Evolutionary conservation across 257 asterid species (phyloP), one percentile per base, ranked within the genome.

Genomic region (Solanum bulbocastanum): DNA sequence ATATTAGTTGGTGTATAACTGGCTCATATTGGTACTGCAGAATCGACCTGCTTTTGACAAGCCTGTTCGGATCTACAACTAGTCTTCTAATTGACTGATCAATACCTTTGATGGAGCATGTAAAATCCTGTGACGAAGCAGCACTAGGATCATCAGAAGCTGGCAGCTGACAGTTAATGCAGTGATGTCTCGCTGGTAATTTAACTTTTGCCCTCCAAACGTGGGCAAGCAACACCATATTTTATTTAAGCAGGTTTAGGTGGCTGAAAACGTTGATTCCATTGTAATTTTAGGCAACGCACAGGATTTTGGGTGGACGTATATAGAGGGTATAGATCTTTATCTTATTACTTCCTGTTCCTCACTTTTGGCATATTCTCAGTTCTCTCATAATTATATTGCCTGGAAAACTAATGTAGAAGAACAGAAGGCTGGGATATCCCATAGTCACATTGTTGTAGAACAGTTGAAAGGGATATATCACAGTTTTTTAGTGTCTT

Each of bases 51-150:
- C 96, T 66, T 91, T 88, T 88, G 97, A 94, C 95, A 94, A 91
- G 94, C 93, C 97, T 12, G 96, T 94, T 89, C 93, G 93, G 90
- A 93, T 94, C 91, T 94, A 94, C 92, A 94, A 93, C 87, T 94
- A 89, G 87, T 82, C 85, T 82, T 49, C 85, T 32, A 82, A 46
- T 30, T 82, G 85, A 52, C 42, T 82, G 87, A 60, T 65, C 78
- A 75, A 74, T 52, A 40, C 42, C 60, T 56, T 36, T 32, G 52
- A 46, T 22, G 79, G 74, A 60, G 62, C 88, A 49, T 46, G 85
- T 49, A 82, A 30, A 46, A 49, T 82, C 85, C 35, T 2, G 30
- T 32, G 3, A 30, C 49, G 32, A 5, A 30, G 44, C 85, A 49
- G 85, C 85, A 82, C 30, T 49, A 82, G 69, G 44, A 46, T 82